Conservation (phyloP, 306 rosid genomes). For the Fragaria vesca region DNA sequence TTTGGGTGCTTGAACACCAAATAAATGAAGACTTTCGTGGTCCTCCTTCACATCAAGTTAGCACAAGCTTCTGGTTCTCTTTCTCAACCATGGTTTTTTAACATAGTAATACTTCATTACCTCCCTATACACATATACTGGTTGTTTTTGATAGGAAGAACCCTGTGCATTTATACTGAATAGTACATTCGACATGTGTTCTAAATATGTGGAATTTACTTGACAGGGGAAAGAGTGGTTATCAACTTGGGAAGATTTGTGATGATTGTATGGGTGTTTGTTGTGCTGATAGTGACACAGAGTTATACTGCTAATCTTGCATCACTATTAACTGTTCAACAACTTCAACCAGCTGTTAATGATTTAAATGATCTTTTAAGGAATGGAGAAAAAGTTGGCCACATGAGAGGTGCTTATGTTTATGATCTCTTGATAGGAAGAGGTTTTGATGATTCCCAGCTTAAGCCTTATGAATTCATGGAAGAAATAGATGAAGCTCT, state of each 20-base stretch:
- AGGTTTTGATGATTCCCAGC: background rate
- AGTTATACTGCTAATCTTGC: constrained; percentile 51
- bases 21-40: constrained; percentile 48
- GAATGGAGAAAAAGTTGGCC: no score
- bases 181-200: no score
- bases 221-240: background rate
- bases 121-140: background rate
- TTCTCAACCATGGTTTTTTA: constrained; percentile 53
- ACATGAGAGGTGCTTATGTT: no score
- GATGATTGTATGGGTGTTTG: constrained; percentile 51
- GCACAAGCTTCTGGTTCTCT: constrained; percentile 54
- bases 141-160: no score
- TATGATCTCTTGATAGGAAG: no score
- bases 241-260: constrained; percentile 5
- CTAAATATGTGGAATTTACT: no score
- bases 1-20: constrained; percentile 57
- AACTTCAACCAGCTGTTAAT: constrained; percentile 32
- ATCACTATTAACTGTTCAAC: constrained; percentile 44
- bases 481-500: no score
- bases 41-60: constrained; percentile 43
- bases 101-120: constrained; percentile 35
- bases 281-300: constrained; percentile 44
- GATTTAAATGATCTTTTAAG: background rate
- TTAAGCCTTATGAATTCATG: no score
- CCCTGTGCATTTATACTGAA: no score